Conservation (phyloP, 202 grass and related monocot species). For the Schoenoplectus triqueter region DNA sequence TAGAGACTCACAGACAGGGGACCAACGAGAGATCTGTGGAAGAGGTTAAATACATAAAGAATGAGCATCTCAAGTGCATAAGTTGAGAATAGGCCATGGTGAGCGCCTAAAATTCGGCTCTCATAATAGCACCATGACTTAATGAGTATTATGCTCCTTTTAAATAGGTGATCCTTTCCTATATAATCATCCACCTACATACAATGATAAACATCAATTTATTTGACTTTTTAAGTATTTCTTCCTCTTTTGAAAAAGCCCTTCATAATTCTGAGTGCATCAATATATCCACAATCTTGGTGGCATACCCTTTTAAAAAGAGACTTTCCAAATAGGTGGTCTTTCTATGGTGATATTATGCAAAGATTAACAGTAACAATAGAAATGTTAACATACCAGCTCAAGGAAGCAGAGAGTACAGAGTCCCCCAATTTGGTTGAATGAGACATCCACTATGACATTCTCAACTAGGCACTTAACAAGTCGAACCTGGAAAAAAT, state of each 20-base stretch:
- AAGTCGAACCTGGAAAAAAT: slow-evolving; percentile 75
- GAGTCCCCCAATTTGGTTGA: slow-evolving; percentile 93
- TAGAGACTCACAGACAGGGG: slow-evolving; percentile 64
- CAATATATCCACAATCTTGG: slow-evolving; percentile 14
- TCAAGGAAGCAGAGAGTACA: slow-evolving; percentile 92
- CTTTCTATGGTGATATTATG: slow-evolving; percentile 30
- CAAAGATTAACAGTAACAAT: slow-evolving; percentile 26
- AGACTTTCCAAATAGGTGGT: slow-evolving; percentile 29
- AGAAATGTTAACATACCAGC: slow-evolving; percentile 55
- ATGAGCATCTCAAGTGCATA: slow-evolving; percentile 86
- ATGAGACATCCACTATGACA: slow-evolving; percentile 88
- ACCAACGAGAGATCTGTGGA: slow-evolving; percentile 64
- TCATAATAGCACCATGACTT: slow-evolving; percentile 99
- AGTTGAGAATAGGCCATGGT: slow-evolving; percentile 95
- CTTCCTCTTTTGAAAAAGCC: background rate
- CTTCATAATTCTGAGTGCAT: background rate
- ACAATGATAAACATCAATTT: slow-evolving; percentile 31
- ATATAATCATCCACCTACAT: slow-evolving; percentile 68
- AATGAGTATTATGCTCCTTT: slow-evolving; percentile 91
- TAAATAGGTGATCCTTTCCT: slow-evolving; percentile 81
- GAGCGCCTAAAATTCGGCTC: slow-evolving; percentile 89
- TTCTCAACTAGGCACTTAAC: slow-evolving; percentile 93
- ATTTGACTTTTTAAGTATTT: background rate
- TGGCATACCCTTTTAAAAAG: slow-evolving; percentile 15
- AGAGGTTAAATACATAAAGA: slow-evolving; percentile 86